Percentiles rank a stretch among this genome's conserved stretches.
Conservation (phyloP, 106 monocot genomes). For the Posidonia australis region DNA sequence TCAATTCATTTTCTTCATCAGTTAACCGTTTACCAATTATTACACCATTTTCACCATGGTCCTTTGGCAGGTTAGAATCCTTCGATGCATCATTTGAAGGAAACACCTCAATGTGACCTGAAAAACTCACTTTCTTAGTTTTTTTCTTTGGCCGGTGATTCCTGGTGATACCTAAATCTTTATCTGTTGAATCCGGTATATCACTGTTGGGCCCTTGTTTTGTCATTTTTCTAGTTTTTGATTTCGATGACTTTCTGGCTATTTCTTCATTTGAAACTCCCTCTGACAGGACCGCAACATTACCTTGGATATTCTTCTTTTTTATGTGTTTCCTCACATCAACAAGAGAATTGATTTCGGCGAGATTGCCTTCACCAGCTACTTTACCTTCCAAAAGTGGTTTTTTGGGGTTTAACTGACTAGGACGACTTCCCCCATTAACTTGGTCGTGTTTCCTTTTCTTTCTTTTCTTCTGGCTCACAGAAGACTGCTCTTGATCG, state of each 20-base stretch:
- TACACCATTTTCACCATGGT: background rate
- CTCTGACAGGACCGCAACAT: background rate
- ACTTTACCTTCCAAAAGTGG: background rate
- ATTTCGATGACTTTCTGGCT: too few species aligned
- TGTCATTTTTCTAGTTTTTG: too few species aligned
- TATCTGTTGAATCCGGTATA: too few species aligned
- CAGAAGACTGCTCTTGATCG: too few species aligned
- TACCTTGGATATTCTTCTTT: background rate
- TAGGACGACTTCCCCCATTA: background rate
- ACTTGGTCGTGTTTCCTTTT: background rate
- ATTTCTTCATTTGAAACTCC: background rate
- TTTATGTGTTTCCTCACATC: background rate
- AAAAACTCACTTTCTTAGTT: slow-evolving; percentile 1
- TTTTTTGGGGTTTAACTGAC: background rate
- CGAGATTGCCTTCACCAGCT: background rate
- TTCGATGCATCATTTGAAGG: background rate
- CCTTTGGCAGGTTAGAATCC: background rate
- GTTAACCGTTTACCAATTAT: slow-evolving; percentile 4
- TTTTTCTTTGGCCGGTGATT: background rate
- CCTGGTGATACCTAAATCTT: background rate
- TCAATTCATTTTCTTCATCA: slow-evolving; percentile 6
- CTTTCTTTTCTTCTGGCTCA: background rate
- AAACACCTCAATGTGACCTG: background rate
- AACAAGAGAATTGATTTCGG: background rate
- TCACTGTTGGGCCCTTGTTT: too few species aligned